Evolutionary conservation across 2,329 filamentous ascomycete species (phyloP).

Genomic region (Xylariaceae sp.): DNA sequence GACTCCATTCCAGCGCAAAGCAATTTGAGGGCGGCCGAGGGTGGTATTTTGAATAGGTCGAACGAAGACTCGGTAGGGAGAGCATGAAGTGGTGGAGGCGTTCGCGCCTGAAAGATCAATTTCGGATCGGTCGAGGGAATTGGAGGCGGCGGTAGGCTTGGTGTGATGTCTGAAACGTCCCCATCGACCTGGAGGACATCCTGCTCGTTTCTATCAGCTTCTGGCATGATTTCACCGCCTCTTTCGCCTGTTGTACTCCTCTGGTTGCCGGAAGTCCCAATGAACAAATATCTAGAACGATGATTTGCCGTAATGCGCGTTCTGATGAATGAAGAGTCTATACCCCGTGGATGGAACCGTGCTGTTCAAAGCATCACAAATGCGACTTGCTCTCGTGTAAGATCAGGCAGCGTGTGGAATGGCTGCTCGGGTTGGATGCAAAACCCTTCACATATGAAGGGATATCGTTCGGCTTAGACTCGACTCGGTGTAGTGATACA

Average conservation of each 20-base stretch:
- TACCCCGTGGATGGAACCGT: neutral
- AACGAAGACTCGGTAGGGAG: slow-evolving; percentile 43
- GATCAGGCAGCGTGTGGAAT: slow-evolving; percentile 1
- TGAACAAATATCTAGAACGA: neutral
- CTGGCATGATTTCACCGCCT: slow-evolving; percentile 11
- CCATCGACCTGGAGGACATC: slow-evolving; percentile 13
- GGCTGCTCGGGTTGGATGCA: neutral
- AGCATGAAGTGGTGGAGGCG: slow-evolving; percentile 42
- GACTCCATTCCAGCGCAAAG: slow-evolving; percentile 69
- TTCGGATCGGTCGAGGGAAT: slow-evolving; percentile 37
- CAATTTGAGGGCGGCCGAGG: slow-evolving; percentile 72
- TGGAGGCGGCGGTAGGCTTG: slow-evolving; percentile 36
- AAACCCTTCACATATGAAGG: slow-evolving; percentile 3
- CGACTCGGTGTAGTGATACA: slow-evolving; percentile 7
- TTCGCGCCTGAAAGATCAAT: slow-evolving; percentile 32
- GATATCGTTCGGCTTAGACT: slow-evolving; percentile 3
- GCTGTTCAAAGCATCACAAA: neutral
- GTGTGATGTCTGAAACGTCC: slow-evolving; percentile 22
- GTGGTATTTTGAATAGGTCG: slow-evolving; percentile 69
- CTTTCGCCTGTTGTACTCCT: neutral
- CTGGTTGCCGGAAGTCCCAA: neutral
- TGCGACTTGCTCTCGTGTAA: neutral
- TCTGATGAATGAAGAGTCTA: neutral
- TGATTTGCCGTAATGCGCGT: neutral
- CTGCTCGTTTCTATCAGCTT: slow-evolving; percentile 8